Conservation (phyloP, 2,329 filamentous ascomycete species). For the Davidsoniella neocaledoniae region DNA sequence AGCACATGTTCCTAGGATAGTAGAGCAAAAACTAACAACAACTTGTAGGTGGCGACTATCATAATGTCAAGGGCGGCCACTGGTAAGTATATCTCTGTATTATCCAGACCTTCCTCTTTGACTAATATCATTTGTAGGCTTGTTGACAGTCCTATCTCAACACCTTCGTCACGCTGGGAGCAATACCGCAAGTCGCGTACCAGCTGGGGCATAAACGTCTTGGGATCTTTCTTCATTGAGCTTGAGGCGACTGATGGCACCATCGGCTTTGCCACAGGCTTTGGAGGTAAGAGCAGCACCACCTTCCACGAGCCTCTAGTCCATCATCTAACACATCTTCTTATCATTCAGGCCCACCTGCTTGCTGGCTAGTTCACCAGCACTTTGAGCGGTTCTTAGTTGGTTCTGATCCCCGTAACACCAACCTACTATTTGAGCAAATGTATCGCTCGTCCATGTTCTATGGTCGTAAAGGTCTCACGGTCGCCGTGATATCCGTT, state of each 20-base stretch:
- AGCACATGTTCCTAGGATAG: slow-evolving; percentile 14
- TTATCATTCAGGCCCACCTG: slow-evolving; percentile 48
- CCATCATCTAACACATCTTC: neutral
- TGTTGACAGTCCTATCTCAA: slow-evolving; percentile 82
- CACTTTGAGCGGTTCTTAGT: slow-evolving; percentile 88
- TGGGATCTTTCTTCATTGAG: slow-evolving; percentile 83
- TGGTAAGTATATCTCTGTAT: slow-evolving; percentile 29
- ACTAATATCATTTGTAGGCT: slow-evolving; percentile 39
- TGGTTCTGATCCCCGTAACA: slow-evolving; percentile 76
- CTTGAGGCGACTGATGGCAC: slow-evolving; percentile 79
- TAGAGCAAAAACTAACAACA: slow-evolving; percentile 5
- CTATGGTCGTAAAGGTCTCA: slow-evolving; percentile 84
- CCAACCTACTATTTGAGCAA: slow-evolving; percentile 83
- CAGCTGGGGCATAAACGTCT: slow-evolving; percentile 88
- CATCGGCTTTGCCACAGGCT: slow-evolving; percentile 87
- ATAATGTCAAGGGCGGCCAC: slow-evolving; percentile 68
- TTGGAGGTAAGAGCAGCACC: slow-evolving; percentile 43
- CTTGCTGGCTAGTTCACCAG: slow-evolving; percentile 84
- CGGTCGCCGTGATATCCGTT: slow-evolving; percentile 80
- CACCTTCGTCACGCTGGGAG: slow-evolving; percentile 79
- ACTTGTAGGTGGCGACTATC: slow-evolving; percentile 59
- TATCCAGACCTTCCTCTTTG: neutral
- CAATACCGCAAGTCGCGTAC: slow-evolving; percentile 76
- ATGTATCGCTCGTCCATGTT: slow-evolving; percentile 97
- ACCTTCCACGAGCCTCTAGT: neutral